These are phyloP conservation scores for Pythium guiyangense DNA, from an alignment of 352 stramenopile species.

Conservation along the genomic window DNA sequence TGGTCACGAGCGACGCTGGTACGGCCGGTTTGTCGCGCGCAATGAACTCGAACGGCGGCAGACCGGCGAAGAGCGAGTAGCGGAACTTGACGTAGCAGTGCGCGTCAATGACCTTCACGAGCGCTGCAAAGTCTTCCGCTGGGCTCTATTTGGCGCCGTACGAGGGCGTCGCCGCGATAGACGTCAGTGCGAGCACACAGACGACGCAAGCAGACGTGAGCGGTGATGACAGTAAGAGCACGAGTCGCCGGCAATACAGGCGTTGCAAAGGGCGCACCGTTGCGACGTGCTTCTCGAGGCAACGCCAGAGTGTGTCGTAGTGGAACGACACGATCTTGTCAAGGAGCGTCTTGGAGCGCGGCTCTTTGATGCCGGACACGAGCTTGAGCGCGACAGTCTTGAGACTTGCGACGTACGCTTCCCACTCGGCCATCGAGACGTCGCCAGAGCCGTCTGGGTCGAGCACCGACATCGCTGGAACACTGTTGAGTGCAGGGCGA, in stretches of 20 bases:
- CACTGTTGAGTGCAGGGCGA: neutral
- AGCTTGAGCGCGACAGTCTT: neutral
- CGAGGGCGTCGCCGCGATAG: too few species aligned
- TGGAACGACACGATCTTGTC: conserved; percentile 20
- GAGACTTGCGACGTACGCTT: conserved; percentile 1
- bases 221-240: neutral
- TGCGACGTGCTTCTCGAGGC: conserved; percentile 15
- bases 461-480: neutral
- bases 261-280: conserved; percentile 8
- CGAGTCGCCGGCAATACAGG: too few species aligned
- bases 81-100: conserved; percentile 44
- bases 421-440: neutral
- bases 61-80: conserved; percentile 37
- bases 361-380: neutral
- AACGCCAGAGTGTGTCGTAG: conserved; percentile 23
- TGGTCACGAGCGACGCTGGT: conserved; percentile 12
- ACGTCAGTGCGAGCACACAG: too few species aligned
- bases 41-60: conserved; percentile 35
- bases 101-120: conserved; percentile 14
- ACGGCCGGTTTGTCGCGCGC: conserved; percentile 17
- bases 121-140: conserved; percentile 2
- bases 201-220: too few species aligned
- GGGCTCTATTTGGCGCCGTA: conserved; percentile 3
- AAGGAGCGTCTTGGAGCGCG: neutral
- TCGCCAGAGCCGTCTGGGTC: neutral